Evolutionary conservation across 2,329 filamentous ascomycete genomes (phyloP).

Genomic region (Hirsutella thompsonii): DNA sequence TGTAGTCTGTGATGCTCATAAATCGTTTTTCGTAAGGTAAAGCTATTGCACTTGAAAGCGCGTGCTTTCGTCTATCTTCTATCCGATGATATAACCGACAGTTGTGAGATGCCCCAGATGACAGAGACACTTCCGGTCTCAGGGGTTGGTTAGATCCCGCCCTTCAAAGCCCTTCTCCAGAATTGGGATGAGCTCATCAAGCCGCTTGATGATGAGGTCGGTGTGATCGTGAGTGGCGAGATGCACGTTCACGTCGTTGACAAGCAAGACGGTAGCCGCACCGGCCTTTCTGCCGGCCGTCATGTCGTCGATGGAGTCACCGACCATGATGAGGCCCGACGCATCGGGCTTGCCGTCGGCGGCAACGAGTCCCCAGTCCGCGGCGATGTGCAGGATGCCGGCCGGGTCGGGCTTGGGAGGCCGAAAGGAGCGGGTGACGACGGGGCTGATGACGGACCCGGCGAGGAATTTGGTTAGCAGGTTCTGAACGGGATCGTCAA

Average conservation of each 20-base stretch:
- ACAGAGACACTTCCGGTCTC: no score
- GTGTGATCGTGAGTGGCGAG: slow-evolving; percentile 62
- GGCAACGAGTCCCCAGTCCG: slow-evolving; percentile 50
- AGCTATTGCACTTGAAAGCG: not conserved
- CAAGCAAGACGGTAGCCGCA: slow-evolving; percentile 77
- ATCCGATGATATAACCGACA: not conserved
- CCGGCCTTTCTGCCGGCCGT: slow-evolving; percentile 72
- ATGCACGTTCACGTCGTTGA: slow-evolving; percentile 67
- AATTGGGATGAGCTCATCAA: slow-evolving; percentile 67
- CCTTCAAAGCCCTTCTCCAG: slow-evolving; percentile 65
- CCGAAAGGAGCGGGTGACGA: slow-evolving; percentile 72
- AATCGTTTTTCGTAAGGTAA: not conserved
- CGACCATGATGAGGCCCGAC: slow-evolving; percentile 48
- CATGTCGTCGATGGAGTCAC: slow-evolving; percentile 87
- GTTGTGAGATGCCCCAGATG: no score
- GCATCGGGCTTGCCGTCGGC: slow-evolving; percentile 24
- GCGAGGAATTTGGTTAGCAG: slow-evolving; percentile 64
- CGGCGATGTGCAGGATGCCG: slow-evolving; percentile 76
- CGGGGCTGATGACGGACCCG: slow-evolving; percentile 55
- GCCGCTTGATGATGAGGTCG: slow-evolving; percentile 54
- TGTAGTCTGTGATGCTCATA: not conserved
- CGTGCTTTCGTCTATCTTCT: not conserved
- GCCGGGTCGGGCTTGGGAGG: slow-evolving; percentile 82
- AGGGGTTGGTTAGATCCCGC: slow-evolving; percentile 11
- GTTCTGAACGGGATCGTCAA: slow-evolving; percentile 65